Evolutionary conservation across 176 grass and related monocot genomes (phyloP), one percentile per base, ranked within the genome.

Genomic region (Ensete ventricosum): DNA sequence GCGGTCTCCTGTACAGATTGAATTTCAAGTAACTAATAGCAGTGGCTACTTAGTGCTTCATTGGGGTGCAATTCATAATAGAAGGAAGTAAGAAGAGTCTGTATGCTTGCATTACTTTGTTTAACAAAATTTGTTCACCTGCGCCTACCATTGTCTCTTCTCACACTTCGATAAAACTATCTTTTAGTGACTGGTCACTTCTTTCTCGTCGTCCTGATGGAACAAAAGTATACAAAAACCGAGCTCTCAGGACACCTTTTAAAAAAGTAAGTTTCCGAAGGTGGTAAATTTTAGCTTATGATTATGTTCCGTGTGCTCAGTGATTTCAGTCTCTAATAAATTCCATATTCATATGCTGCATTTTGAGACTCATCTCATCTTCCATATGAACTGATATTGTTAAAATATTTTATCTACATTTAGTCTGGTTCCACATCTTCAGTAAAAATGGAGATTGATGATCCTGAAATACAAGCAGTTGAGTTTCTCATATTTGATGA

Each of bases 401-500:
- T 78, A 7, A 10, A 43, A 86, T 14, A 6, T n/a, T 22, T 20
- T 64, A 23, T 77, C 20, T 64, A 57, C 8, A 17, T 62, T 62
- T 85, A 99, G 95, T 87, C 84, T 70, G 90, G 86, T 79, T 82
- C 84, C n/a, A 87, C 85, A 73, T 99, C 86, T 24, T 82, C 79
- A 14, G 78, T 94, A 71, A 91, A 81, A 79, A 60, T 99, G 65
- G 86, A 89, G 88, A 86, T 91, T 71, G 88, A 91, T 73, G 90
- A 99, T 89, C 86, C 88, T 59, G 81, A 82, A 2, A 82, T 89
- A 21, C 75, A 99, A 78, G 86, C 86, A 49, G 77, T 99, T n/a
- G 95, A 99, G 72, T 99, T 99, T 79, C 86, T 99, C 25, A 51
- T 99, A 14, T 68, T 93, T 21, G 95, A 94, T 34, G 84, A 94